Base-by-base conservation (phyloP, 225 moss, liverwort and hornwort genomes). In the Thuidium tamariscinum region DNA sequence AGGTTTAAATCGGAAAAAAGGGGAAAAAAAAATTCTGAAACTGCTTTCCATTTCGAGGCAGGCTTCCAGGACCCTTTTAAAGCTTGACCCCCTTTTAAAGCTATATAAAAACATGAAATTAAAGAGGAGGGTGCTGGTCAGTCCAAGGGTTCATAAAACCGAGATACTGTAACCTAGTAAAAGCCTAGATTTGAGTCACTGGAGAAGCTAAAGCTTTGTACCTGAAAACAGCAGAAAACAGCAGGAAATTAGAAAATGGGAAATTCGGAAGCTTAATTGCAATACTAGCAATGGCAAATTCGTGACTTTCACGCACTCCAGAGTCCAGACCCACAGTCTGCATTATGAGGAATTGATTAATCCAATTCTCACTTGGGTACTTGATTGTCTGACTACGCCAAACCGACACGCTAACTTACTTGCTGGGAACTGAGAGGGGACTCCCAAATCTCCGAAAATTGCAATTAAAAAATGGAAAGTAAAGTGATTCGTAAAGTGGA, bases 151-250 rank as follows among this genome's bases (percentile, higher is more conserved):
- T 49, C 87, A 85, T 82, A 65, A 85, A 80, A 26, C 34, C 74
- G 15, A 16, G 54, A 37, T 49, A 46, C 10, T 46, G n/a, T n/a
- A 49, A 49, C 49, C 12, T 16, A 88, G 82, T 83, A 88, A 86
- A 88, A 83, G 83, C 83, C 90, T 79, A 42, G 73, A 82, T 79
- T 79, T 86, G 83, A 79, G 85, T 87, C 56, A 2, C n/a, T 29
- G 74, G 21, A 51, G 49, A 74, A 20, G 32, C 19, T 26, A 41
- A 69, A 70, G 42, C 42, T 70, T 82, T 49, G 77, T 74, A 34
- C 32, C 73, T 32, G 19, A 9, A 41, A 71, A 70, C 65, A 62
- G 25, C 13, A 37, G 59, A 37, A 13, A 71, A 70, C 65, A 62
- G 25, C 13, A 37, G 59, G 32, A 13, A 41, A 17, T 16, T 36